A percentile compares a stretch with the other conserved stretches of the same genome.
Conservation (phyloP, 2,329 filamentous ascomycete species). For the Periconia sp. region DNA sequence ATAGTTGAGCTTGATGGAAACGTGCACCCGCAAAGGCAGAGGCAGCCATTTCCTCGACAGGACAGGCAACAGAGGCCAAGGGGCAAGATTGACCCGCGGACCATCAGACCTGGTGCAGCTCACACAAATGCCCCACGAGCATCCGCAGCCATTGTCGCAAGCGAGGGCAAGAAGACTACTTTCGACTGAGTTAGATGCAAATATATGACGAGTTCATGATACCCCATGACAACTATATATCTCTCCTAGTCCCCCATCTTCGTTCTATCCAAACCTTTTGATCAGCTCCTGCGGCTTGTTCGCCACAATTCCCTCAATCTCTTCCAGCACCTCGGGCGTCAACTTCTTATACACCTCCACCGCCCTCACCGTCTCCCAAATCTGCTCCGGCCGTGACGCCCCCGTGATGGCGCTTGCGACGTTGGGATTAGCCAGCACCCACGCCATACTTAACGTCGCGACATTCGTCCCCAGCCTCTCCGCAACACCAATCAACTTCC, state of each 20-base stretch:
- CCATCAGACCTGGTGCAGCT: slow-evolving; percentile 51
- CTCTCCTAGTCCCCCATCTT: background rate
- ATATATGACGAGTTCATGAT: too few relatives aligned
- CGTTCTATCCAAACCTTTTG: slow-evolving; percentile 33
- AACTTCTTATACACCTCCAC: slow-evolving; percentile 53
- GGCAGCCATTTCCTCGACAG: slow-evolving; percentile 24
- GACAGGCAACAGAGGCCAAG: slow-evolving; percentile 29
- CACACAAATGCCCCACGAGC: slow-evolving; percentile 63
- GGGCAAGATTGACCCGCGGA: slow-evolving; percentile 52
- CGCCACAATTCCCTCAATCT: slow-evolving; percentile 44
- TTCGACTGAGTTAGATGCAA: slow-evolving; percentile 64
- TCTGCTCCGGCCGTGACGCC: slow-evolving; percentile 36
- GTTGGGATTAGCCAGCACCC: slow-evolving; percentile 42
- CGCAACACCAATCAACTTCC: slow-evolving; percentile 57
- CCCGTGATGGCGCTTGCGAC: slow-evolving; percentile 39
- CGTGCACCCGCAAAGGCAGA: slow-evolving; percentile 32
- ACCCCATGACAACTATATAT: background rate
- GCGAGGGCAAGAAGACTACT: slow-evolving; percentile 78
- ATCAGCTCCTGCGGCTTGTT: slow-evolving; percentile 38
- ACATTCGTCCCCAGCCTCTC: slow-evolving; percentile 67
- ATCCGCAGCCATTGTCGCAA: slow-evolving; percentile 79
- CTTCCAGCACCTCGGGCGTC: slow-evolving; percentile 51
- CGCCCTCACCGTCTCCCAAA: slow-evolving; percentile 48
- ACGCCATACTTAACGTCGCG: slow-evolving; percentile 44
- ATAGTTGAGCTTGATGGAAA: slow-evolving; percentile 41